Percentiles rank a stretch among this genome's conserved stretches.
These are phyloP conservation scores for Amanita rimosa DNA, from an alignment of 768 basidiomycete species.

Conservation along the genomic window DNA sequence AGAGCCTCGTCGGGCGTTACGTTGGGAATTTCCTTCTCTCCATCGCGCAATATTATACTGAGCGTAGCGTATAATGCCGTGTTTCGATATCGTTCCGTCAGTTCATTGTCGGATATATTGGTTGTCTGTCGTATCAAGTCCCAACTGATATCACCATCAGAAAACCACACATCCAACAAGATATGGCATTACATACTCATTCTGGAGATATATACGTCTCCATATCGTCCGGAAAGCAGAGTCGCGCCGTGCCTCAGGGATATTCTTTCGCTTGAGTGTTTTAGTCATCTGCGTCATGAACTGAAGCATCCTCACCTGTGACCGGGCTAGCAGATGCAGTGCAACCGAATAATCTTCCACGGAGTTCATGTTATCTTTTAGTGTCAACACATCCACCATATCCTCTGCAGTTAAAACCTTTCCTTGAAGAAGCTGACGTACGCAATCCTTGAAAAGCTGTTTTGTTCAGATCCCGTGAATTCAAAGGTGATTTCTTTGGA, in stretches of 20 bases:
- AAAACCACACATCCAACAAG: not conserved
- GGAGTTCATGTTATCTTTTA: slow-evolving; percentile 64
- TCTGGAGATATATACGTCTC: slow-evolving; percentile 81
- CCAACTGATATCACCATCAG: slow-evolving; percentile 45
- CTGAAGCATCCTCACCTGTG: slow-evolving; percentile 23
- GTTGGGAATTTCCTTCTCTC: slow-evolving; percentile 35
- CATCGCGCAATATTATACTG: slow-evolving; percentile 30
- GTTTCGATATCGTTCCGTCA: slow-evolving; percentile 55
- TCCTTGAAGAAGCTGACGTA: slow-evolving; percentile 63
- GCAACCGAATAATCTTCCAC: slow-evolving; percentile 60
- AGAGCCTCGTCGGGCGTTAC: slow-evolving; percentile 49
- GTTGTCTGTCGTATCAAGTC: slow-evolving; percentile 59
- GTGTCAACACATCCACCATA: slow-evolving; percentile 68
- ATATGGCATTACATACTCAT: slow-evolving; percentile 46
- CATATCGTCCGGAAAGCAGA: slow-evolving; percentile 71
- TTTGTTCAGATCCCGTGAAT: not conserved
- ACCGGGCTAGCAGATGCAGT: slow-evolving; percentile 50
- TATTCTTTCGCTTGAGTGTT: slow-evolving; percentile 26
- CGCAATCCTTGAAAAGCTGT: slow-evolving; percentile 61
- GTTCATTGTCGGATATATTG: slow-evolving; percentile 66
- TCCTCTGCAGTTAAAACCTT: slow-evolving; percentile 70
- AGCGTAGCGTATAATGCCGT: slow-evolving; percentile 73
- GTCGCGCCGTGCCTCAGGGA: slow-evolving; percentile 59
- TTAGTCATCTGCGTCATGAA: not conserved
- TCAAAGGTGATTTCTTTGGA: not conserved